Base-by-base conservation (phyloP, 23 red algal species). In the Chondrus crispus region DNA sequence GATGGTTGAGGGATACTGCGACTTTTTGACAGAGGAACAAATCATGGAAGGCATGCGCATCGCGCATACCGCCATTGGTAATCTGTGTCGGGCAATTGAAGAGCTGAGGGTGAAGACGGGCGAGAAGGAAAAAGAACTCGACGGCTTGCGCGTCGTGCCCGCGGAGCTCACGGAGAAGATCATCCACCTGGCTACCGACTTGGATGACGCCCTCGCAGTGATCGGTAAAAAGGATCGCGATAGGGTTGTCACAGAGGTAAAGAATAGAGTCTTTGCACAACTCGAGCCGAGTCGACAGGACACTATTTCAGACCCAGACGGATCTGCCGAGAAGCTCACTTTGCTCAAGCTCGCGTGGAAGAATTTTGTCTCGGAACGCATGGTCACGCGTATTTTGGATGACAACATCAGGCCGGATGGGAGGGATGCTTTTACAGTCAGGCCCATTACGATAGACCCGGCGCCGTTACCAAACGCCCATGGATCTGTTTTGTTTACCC, bases 401-500 rank as follows among this genome's bases (percentile, higher is more conserved):
- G 69, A 88, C 22, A 77, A 80, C 43, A 45, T 93, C 20, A 62
- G 96, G 28, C 87, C 93, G 9, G 96, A 98, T 80, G 96, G 96
- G 11, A 62, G 96, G 33, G 84, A 70, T 82, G 20, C 81, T 18
- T 60, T 70, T 50, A 88, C 87, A 11, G 81, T 98, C 11, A 70
- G 96, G 40, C 93, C 93, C 2, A 98, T 98, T 26, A 88, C 90
- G 48, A 98, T 98, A 74, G 71, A 53, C 6, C 93, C 84, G 42
- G 58, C 93, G 16, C 89, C 89, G 49, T 74, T 98, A 20, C 90
- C 93, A 52, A 53, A 84, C 1, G 85, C 93, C 13, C 96, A 98
- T 70, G 96, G 96, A 4, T 98, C 96, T 30, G 76, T 82, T 11
- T 88, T 98, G 5, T 98, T 98, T 62, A 98, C 96, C n/a, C 49